These are phyloP conservation scores for Psilocybe mexicana DNA, from an alignment of 1,284 basidiomycete species.

Conservation along the genomic window DNA sequence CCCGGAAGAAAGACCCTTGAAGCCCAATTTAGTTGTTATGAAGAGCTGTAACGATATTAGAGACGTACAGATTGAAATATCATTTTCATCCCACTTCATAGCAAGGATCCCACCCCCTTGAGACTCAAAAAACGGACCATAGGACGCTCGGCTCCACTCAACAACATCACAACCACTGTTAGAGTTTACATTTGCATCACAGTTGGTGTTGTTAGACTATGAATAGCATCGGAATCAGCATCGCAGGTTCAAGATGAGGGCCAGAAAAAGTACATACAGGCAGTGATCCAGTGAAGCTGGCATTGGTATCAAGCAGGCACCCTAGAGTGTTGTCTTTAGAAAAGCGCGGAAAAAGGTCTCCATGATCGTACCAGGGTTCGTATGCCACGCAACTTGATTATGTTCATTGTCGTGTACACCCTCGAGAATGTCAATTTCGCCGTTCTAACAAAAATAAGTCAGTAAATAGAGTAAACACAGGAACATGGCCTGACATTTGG, in stretches of 20 bases:
- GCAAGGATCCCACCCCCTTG: conserved; percentile 77
- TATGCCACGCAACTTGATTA: conserved; percentile 79
- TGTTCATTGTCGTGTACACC: conserved; percentile 76
- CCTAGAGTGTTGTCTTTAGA: conserved; percentile 12
- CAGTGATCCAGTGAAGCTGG: conserved; percentile 58
- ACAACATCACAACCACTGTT: conserved; percentile 72
- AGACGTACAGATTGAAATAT: conserved; percentile 67
- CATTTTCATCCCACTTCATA: conserved; percentile 77
- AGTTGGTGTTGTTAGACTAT: conserved; percentile 46
- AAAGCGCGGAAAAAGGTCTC: not conserved
- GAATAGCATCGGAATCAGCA: not conserved
- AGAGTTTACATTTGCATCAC: conserved; percentile 50
- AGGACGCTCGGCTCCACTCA: conserved; percentile 71
- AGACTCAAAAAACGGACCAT: conserved; percentile 69
- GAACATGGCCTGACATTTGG: conserved; percentile 46
- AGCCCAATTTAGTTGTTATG: not conserved
- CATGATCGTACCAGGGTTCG: conserved; percentile 44
- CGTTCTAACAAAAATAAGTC: conserved; percentile 41
- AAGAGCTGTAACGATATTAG: not conserved
- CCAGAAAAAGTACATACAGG: conserved; percentile 40
- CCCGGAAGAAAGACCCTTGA: conserved; percentile 73
- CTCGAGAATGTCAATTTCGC: conserved; percentile 83
- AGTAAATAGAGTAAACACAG: not conserved
- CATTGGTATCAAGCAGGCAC: conserved; percentile 33
- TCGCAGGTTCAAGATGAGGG: not conserved